phyloP scores from a whole-genome alignment of 371 early-diverging fungal genomes.

The Syncephalastrum monosporum region DNA sequence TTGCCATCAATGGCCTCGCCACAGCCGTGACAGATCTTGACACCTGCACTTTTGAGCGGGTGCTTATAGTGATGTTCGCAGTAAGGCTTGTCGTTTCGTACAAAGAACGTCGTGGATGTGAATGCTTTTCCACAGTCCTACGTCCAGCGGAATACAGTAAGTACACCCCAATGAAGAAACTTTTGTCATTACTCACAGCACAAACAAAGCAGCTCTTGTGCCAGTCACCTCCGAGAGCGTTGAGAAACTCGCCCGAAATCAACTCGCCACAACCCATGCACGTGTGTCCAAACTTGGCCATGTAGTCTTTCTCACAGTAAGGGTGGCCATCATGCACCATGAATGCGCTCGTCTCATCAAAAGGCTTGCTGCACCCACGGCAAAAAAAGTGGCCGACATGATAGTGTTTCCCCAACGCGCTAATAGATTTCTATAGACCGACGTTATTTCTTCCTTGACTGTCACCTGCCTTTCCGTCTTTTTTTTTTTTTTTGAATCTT shows the following conservation, averaged over 20 bases:
- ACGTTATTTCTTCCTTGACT: neutral
- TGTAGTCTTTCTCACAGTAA: constrained; percentile 75
- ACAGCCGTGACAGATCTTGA: constrained; percentile 36
- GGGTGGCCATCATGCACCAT: constrained; percentile 73
- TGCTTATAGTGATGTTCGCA: constrained; percentile 62
- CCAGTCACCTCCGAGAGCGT: constrained; percentile 64
- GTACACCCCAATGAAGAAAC: neutral
- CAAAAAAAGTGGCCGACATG: constrained; percentile 81
- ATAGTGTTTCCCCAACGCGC: constrained; percentile 68
- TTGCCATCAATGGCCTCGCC: constrained; percentile 46
- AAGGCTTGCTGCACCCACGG: constrained; percentile 69
- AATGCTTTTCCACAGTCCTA: constrained; percentile 81
- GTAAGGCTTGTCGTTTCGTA: constrained; percentile 53
- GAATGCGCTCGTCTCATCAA: constrained; percentile 54
- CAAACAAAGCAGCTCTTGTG: constrained; percentile 77
- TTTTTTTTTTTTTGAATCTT: too few relatives aligned
- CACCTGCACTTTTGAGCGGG: constrained; percentile 3
- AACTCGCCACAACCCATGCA: constrained; percentile 65
- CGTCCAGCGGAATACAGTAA: neutral
- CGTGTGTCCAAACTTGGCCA: constrained; percentile 57
- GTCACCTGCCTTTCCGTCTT: too few relatives aligned
- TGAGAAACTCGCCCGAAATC: constrained; percentile 58
- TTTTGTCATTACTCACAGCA: constrained; percentile 40
- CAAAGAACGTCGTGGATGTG: constrained; percentile 50
- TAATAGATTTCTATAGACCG: constrained; percentile 42